These are phyloP conservation scores for Citrus reticulata DNA, from an alignment of 345 rosid genomes.

Conservation along the genomic window DNA sequence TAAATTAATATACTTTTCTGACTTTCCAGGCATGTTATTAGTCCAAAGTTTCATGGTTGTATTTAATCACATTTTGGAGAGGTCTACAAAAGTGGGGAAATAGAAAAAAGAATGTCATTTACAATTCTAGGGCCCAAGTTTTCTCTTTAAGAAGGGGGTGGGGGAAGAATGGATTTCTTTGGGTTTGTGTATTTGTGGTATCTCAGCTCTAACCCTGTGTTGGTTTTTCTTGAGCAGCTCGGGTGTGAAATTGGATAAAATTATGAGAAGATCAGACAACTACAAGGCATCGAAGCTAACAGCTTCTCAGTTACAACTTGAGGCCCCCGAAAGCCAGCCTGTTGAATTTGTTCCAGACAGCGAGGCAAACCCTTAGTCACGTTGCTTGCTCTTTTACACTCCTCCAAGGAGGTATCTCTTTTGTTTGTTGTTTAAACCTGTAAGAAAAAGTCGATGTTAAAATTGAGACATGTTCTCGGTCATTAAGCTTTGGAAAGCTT, in stretches of 20 bases:
- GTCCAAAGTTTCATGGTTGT: no score
- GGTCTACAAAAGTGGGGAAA: background rate
- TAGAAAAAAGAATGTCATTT: background rate
- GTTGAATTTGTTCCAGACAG: constrained; percentile 54
- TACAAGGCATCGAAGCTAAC: constrained; percentile 51
- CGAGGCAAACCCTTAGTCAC: constrained; percentile 14
- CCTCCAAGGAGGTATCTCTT: no score
- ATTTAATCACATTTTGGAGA: background rate
- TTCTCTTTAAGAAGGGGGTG: background rate
- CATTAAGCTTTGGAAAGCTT: no score
- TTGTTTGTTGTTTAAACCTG: no score
- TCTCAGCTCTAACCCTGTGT: background rate
- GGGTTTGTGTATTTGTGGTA: background rate
- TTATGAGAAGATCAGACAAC: constrained; percentile 51
- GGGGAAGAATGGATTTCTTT: background rate
- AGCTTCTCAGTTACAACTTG: constrained; percentile 36
- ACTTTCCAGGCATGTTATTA: background rate
- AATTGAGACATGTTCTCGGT: no score
- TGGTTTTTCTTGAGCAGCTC: constrained; percentile 22
- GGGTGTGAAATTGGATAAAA: constrained; percentile 30
- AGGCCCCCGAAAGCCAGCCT: constrained; percentile 40
- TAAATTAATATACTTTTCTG: background rate
- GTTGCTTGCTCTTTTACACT: background rate
- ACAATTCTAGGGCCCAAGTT: background rate
- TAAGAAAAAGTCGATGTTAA: no score